A percentile compares a stretch with the other conserved stretches of the same genome.
These are phyloP conservation scores for Xerocomus spinulosus DNA, from an alignment of 768 basidiomycete genomes.

Conservation along the genomic window DNA sequence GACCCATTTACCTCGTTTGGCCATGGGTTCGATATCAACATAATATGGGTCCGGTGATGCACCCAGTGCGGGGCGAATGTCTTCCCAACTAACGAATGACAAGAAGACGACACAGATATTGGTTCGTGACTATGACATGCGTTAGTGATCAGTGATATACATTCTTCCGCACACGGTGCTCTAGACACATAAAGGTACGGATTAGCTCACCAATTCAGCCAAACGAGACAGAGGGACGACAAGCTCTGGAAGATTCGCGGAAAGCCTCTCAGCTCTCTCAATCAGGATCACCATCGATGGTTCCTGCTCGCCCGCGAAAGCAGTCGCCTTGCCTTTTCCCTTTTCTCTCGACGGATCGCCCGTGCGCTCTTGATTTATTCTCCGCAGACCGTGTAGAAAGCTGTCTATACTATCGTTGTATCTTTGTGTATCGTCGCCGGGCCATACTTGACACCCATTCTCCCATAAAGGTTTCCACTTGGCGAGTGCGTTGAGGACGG, in stretches of 20 bases:
- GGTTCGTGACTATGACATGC: constrained; percentile 45
- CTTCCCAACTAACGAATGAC: constrained; percentile 66
- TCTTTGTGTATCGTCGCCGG: constrained; percentile 34
- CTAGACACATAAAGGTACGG: neutral
- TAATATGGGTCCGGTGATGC: constrained; percentile 72
- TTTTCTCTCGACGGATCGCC: constrained; percentile 15
- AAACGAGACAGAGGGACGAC: constrained; percentile 68
- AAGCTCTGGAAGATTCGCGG: constrained; percentile 57
- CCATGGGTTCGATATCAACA: constrained; percentile 48
- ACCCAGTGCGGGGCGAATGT: constrained; percentile 63
- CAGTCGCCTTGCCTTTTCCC: constrained; percentile 29
- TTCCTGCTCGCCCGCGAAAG: constrained; percentile 13
- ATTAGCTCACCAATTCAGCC: constrained; percentile 56
- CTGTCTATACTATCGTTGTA: constrained; percentile 65
- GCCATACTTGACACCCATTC: constrained; percentile 59
- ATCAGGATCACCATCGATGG: constrained; percentile 53
- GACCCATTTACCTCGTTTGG: constrained; percentile 60
- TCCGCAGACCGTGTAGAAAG: constrained; percentile 62
- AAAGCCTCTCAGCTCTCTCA: constrained; percentile 64
- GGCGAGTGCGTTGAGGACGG: constrained; percentile 56
- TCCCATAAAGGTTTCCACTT: constrained; percentile 55
- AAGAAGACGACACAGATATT: constrained; percentile 59
- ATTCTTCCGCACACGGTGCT: neutral
- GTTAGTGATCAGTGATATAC: constrained; percentile 5
- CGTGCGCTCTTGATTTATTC: constrained; percentile 27